Evolutionary conservation across 345 rosid genomes (phyloP).

Genomic region (Eucalyptus sp.): DNA sequence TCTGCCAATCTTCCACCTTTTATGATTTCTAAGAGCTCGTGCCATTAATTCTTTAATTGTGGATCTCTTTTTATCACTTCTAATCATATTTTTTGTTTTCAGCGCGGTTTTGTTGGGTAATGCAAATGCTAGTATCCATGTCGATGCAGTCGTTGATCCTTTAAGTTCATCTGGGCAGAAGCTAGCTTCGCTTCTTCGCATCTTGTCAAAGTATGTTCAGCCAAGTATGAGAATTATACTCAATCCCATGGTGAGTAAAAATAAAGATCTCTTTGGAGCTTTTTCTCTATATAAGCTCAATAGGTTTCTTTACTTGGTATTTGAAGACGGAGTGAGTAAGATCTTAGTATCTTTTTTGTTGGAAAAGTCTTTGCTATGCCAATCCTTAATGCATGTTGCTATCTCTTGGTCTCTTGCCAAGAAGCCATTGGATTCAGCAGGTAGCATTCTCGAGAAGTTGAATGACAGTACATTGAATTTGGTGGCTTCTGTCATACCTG

Average conservation of each 20-base stretch:
- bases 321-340: not conserved
- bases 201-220: conserved; percentile 57
- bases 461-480: not conserved
- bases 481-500: not conserved
- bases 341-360: not conserved
- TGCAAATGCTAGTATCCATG: conserved; percentile 73
- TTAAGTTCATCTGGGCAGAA: conserved; percentile 89
- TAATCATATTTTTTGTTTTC: conserved; percentile 4
- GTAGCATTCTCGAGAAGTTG: not conserved
- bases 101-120: conserved; percentile 76
- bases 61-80: not conserved
- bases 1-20: not conserved
- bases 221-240: conserved; percentile 93
- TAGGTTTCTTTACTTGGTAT: not conserved
- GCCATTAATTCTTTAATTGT: not conserved
- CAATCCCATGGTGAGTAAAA: conserved; percentile 82
- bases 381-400: not conserved
- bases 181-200: conserved; percentile 72
- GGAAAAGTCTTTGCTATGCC: not conserved
- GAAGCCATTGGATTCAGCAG: not conserved
- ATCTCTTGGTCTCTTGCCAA: not conserved
- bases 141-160: conserved; percentile 96
- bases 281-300: not conserved
- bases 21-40: not conserved
- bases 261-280: not conserved